Conservation (phyloP, 2,329 filamentous ascomycete species). For the Pseudogymnoascus sp. region DNA sequence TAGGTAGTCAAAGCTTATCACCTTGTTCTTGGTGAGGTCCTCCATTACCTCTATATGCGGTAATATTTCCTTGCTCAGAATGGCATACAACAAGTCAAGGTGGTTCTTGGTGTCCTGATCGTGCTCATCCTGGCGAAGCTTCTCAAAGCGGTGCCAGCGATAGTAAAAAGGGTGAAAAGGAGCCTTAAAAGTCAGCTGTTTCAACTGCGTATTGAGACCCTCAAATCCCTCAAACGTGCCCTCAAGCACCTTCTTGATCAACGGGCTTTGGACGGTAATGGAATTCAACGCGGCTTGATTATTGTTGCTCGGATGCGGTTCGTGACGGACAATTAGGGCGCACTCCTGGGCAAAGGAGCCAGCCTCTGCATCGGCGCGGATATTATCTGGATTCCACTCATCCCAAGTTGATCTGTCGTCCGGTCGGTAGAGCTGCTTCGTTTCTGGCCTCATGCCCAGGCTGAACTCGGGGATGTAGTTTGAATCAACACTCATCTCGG, state of each 20-base stretch:
- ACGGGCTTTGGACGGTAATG: constrained; percentile 28
- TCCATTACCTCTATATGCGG: constrained; percentile 15
- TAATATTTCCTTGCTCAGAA: constrained; percentile 24
- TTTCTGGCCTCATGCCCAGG: constrained; percentile 10
- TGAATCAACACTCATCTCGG: constrained; percentile 13
- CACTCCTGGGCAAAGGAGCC: constrained; percentile 14
- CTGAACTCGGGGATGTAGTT: constrained; percentile 11
- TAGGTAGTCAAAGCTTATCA: constrained; percentile 34
- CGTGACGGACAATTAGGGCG: constrained; percentile 21
- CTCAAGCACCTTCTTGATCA: constrained; percentile 26
- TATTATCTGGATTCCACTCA: constrained; percentile 14
- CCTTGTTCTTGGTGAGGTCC: constrained; percentile 29
- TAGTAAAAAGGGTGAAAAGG: constrained; percentile 31
- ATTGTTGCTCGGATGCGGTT: constrained; percentile 17
- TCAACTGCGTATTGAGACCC: constrained; percentile 26
- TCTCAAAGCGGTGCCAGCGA: constrained; percentile 26
- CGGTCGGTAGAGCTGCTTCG: constrained; percentile 16
- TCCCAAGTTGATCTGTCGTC: constrained; percentile 16
- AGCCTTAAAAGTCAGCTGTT: constrained; percentile 25
- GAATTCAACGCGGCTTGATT: constrained; percentile 22
- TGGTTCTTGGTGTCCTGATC: constrained; percentile 26
- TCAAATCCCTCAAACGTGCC: constrained; percentile 26
- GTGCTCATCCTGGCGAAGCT: constrained; percentile 18
- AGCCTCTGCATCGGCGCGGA: constrained; percentile 13
- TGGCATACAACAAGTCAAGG: constrained; percentile 26